A percentile compares a stretch with the other conserved stretches of the same genome.
phyloP scores from a whole-genome alignment of 2,329 filamentous ascomycete species.

The Colletotrichum tofieldiae region DNA sequence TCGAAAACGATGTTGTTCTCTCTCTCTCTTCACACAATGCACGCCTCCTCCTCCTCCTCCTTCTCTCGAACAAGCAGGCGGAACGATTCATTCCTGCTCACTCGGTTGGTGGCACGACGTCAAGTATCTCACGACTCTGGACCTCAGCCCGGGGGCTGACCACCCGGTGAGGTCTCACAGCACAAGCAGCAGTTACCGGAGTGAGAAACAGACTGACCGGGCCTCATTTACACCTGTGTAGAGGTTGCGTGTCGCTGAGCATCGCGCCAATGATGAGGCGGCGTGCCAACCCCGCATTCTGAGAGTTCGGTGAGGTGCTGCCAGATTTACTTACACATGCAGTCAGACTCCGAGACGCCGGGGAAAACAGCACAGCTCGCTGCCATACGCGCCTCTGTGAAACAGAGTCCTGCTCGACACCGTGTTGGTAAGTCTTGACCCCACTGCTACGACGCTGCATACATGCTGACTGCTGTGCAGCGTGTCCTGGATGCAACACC shows the following conservation, averaged over 20 bases:
- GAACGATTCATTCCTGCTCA: neutral
- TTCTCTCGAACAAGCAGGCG: too few species aligned
- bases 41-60: too few species aligned
- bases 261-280: neutral
- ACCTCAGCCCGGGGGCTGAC: neutral
- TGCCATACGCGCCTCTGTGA: neutral
- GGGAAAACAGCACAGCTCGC: conserved; percentile 1
- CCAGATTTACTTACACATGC: conserved; percentile 30
- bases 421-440: neutral
- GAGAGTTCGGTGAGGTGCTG: conserved; percentile 11
- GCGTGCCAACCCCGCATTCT: conserved; percentile 16
- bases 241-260: neutral
- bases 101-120: conserved; percentile 9
- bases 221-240: too few species aligned
- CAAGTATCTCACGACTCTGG: neutral
- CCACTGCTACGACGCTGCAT: neutral
- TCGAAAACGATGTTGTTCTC: neutral
- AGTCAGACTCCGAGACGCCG: conserved; percentile 22
- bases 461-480: conserved; percentile 13
- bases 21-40: conserved; percentile 5
- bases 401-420: neutral
- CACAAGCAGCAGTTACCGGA: neutral
- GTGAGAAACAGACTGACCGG: neutral
- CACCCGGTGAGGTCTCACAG: conserved; percentile 11
- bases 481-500: neutral